A percentile compares a stretch with the other conserved stretches of the same genome.
Conservation (phyloP, 345 rosid species). For the Viola odorata region DNA sequence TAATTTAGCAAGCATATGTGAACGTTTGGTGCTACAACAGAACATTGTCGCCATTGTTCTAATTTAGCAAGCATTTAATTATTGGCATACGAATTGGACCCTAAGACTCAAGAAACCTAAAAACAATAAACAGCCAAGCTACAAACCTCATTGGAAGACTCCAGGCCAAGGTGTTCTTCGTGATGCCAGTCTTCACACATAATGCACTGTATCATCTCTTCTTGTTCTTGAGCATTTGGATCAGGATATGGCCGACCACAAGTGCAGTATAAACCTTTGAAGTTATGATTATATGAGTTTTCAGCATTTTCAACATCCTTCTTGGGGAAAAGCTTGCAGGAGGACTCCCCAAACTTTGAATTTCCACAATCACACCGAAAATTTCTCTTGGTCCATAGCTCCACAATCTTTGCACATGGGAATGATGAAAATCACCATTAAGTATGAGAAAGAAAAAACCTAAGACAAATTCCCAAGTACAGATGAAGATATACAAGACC, state of each 20-base stretch:
- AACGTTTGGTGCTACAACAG: too few species aligned
- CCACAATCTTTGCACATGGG: conserved; percentile 47
- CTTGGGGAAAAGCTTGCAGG: conserved; percentile 72
- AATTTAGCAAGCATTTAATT: too few species aligned
- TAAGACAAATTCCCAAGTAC: background rate
- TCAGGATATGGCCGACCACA: conserved; percentile 85
- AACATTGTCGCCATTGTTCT: too few species aligned
- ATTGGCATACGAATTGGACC: too few species aligned
- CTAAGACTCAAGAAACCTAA: too few species aligned
- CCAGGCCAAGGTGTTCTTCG: conserved; percentile 81
- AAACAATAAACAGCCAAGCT: background rate
- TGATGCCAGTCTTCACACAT: conserved; percentile 98
- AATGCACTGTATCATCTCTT: conserved; percentile 95
- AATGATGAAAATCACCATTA: conserved; percentile 3
- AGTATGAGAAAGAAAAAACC: background rate
- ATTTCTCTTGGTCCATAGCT: conserved; percentile 96
- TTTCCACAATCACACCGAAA: conserved; percentile 94
- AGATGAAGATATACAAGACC: background rate
- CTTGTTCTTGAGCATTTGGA: conserved; percentile 84
- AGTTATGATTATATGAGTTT: conserved; percentile 85
- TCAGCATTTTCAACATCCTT: conserved; percentile 72
- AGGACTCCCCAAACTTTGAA: conserved; percentile 70
- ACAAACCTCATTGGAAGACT: conserved; percentile 52
- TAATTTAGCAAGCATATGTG: too few species aligned
- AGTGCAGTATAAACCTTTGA: conserved; percentile 81